These are phyloP conservation scores for Aspergillus sp. DNA, from an alignment of 2,329 filamentous ascomycete species.

Conservation along the genomic window DNA sequence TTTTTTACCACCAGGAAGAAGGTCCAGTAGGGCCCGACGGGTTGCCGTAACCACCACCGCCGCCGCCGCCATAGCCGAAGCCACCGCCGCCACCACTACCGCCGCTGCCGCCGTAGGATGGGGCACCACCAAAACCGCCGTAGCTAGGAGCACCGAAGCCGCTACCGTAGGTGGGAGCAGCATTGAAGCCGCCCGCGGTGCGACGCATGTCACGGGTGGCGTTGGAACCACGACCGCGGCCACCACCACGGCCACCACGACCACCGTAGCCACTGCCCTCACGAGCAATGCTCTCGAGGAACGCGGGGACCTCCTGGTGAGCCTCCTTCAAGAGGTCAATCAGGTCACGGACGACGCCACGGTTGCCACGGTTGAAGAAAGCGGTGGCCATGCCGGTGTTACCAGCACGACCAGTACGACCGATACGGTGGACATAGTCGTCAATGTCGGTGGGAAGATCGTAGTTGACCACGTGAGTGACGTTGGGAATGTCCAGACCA, in stretches of 20 bases:
- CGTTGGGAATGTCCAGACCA: constrained; percentile 90
- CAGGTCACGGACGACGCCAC: constrained; percentile 91
- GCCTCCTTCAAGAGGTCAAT: constrained; percentile 98
- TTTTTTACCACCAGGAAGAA: constrained; percentile 44
- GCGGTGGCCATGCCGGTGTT: constrained; percentile 98
- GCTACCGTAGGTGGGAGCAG: constrained; percentile 28
- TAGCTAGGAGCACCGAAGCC: constrained; percentile 23
- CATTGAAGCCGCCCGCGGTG: constrained; percentile 40
- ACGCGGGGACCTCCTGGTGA: constrained; percentile 88
- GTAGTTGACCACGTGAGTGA: constrained; percentile 97
- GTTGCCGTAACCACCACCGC: constrained; percentile 38
- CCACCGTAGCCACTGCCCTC: constrained; percentile 79
- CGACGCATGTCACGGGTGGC: constrained; percentile 88
- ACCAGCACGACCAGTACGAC: constrained; percentile 98
- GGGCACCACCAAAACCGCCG: constrained; percentile 26
- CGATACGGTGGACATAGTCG: constrained; percentile 97
- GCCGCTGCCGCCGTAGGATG: constrained; percentile 17
- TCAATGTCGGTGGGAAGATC: constrained; percentile 98
- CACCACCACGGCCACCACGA: constrained; percentile 63
- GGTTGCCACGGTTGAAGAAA: constrained; percentile 99
- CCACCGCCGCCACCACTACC: constrained; percentile 21
- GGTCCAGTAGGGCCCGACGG: constrained; percentile 43
- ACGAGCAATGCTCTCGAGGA: constrained; percentile 94
- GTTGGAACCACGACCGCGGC: constrained; percentile 54
- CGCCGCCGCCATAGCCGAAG: constrained; percentile 6